Percentiles rank a stretch among this genome's conserved stretches.
Conservation (phyloP, 345 rosid genomes). For the Brassica juncea region DNA sequence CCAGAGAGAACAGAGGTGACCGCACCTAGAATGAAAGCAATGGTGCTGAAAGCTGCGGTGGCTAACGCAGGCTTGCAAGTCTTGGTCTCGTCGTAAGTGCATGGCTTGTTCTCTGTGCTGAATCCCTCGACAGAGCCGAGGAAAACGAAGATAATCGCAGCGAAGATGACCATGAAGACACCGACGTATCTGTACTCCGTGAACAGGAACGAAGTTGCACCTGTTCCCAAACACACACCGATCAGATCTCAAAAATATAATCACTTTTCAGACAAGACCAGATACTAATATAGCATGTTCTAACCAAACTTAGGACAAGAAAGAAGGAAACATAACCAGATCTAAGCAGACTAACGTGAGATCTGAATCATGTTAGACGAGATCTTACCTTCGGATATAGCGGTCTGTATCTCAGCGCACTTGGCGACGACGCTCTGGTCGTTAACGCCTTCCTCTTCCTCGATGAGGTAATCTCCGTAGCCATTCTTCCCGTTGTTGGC, state of each 20-base stretch:
- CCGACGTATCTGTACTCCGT: conserved; percentile 65
- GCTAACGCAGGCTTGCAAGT: conserved; percentile 85
- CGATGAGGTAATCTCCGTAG: conserved; percentile 61
- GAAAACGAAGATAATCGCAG: conserved; percentile 58
- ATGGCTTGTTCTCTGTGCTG: conserved; percentile 69
- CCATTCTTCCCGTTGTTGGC: conserved; percentile 49
- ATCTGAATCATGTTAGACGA: conserved; percentile 13
- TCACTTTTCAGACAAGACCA: background rate
- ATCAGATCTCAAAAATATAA: conserved; percentile 13
- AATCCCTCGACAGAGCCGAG: conserved; percentile 75
- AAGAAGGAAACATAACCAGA: conserved; percentile 11
- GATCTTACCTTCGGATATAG: conserved; percentile 71
- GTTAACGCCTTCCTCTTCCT: conserved; percentile 75
- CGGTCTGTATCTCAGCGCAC: conserved; percentile 84
- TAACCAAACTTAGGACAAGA: background rate
- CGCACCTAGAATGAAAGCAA: conserved; percentile 75
- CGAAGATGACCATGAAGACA: conserved; percentile 61
- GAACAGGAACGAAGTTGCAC: conserved; percentile 70
- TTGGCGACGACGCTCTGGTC: conserved; percentile 61
- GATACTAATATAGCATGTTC: background rate
- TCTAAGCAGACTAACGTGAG: conserved; percentile 24
- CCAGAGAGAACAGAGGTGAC: conserved; percentile 80
- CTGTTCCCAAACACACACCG: conserved; percentile 34
- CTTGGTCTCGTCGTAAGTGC: conserved; percentile 58
- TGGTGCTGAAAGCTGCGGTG: conserved; percentile 77